These are phyloP conservation scores for Golubevia pallescens DNA, from an alignment of 1,284 basidiomycete species.

Conservation along the genomic window DNA sequence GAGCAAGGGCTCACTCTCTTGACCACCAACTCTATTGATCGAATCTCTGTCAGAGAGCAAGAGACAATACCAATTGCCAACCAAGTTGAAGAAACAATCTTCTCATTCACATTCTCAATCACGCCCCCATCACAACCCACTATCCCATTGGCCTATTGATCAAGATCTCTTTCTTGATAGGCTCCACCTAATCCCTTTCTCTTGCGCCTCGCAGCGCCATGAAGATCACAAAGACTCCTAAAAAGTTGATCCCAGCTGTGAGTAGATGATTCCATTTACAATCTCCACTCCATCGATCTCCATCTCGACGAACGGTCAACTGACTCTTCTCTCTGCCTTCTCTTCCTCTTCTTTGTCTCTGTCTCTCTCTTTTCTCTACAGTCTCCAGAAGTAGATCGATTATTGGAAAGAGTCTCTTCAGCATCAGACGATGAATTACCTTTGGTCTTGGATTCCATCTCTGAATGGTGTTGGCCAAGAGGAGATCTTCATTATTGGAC, in stretches of 20 bases:
- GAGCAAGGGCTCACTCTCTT: too few relatives aligned
- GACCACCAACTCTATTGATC: too few relatives aligned
- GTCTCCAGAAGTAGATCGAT: slow-evolving; percentile 35
- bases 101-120: too few relatives aligned
- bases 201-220: slow-evolving; percentile 18
- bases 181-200: neutral
- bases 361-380: slow-evolving; percentile 8
- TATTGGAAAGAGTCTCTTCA: slow-evolving; percentile 40
- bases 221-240: slow-evolving; percentile 63
- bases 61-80: too few relatives aligned
- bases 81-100: too few relatives aligned
- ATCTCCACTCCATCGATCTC: too few relatives aligned
- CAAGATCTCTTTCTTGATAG: too few relatives aligned
- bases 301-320: too few relatives aligned
- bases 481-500: slow-evolving; percentile 98
- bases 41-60: too few relatives aligned
- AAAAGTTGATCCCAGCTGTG: slow-evolving; percentile 52
- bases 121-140: too few relatives aligned
- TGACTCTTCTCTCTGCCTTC: neutral
- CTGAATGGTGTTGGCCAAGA: slow-evolving; percentile 87
- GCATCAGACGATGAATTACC: slow-evolving; percentile 53
- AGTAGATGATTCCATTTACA: slow-evolving; percentile 13
- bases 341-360: neutral
- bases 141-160: too few relatives aligned
- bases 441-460: slow-evolving; percentile 36